Evolutionary conservation across 306 rosid genomes (phyloP), one percentile per base, ranked within the genome.

Genomic region (Morella rubra): DNA sequence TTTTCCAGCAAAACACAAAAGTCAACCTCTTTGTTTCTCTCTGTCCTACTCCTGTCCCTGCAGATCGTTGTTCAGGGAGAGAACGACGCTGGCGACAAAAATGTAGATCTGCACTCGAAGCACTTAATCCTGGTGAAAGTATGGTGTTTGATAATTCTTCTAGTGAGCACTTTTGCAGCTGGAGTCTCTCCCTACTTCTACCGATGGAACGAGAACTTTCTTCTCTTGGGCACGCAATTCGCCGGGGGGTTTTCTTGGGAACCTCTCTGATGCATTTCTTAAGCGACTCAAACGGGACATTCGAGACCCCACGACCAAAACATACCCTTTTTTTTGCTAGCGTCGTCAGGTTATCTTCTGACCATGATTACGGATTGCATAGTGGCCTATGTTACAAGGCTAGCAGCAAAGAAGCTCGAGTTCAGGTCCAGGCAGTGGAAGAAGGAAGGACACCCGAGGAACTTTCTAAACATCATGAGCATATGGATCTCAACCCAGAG

Each of bases 261-360:
- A 89, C 96, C 22, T 82, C 97, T 27, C 2, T 93, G 84, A 93
- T 86, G 67, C 96, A 93, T 79, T 93, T 90, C 85, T 74, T 90
- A 89, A 86, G 96, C 45, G 97, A 93, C 73, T 71, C 97, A 0
- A 32, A 16, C 10, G 80, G 5, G 20, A 79, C 82, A 0, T 90
- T 93, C 44, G 49, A 16, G 7, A 87, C 5, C 90, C 90, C 18
- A 89, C 93, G 20, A 44, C 79, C 0, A 89, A 93, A 32, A 49
- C 89, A 0, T 90, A 90, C 76, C 96, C 96, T 80, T 93, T 93
- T 93, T 80, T 80, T 87, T 93, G 97, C 77, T 93, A 2, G 93
- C 97, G 0, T 83, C 87, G 9, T 55, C 54, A 1, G 96, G 93
- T 0, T 93, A 89, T 46, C 89, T 92, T 68, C 51, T 90, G 41